A percentile compares a stretch with the other conserved stretches of the same genome.
Conservation (phyloP, 768 basidiomycete genomes). For the Lyophyllum atratum region DNA sequence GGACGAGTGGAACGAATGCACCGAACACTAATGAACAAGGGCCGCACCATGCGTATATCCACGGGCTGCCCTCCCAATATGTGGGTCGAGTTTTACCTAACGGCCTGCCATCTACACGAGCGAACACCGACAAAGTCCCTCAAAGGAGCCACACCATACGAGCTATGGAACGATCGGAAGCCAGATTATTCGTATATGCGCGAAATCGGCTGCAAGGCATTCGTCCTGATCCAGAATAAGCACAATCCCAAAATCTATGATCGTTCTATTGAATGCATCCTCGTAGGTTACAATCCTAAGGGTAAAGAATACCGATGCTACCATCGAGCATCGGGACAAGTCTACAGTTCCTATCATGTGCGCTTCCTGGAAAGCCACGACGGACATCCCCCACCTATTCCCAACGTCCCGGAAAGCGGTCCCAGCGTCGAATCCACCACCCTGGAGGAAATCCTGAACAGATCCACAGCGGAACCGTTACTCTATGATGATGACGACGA, state of each 20-base stretch:
- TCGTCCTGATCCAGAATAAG: background rate
- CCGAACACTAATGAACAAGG: background rate
- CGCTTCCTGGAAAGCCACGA: slow-evolving; percentile 27
- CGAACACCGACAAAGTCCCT: background rate
- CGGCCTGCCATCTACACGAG: background rate
- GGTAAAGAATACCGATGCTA: slow-evolving; percentile 36
- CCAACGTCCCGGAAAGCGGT: background rate
- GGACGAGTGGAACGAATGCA: background rate
- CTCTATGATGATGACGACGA: too few relatives aligned
- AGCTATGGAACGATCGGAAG: background rate
- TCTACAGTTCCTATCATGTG: slow-evolving; percentile 25
- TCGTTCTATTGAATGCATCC: slow-evolving; percentile 31
- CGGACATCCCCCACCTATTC: background rate
- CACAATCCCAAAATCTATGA: slow-evolving; percentile 13
- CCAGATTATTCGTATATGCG: background rate
- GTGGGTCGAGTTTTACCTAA: background rate
- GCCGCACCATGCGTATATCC: background rate
- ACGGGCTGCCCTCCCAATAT: background rate
- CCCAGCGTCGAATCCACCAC: background rate
- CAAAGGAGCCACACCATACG: background rate
- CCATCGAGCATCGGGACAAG: slow-evolving; percentile 16
- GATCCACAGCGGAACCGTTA: too few relatives aligned
- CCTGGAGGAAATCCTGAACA: background rate
- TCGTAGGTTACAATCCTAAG: slow-evolving; percentile 35
- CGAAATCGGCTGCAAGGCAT: slow-evolving; percentile 1